Evolutionary conservation across 345 rosid genomes (phyloP).

Genomic region (Hibiscus trionum): DNA sequence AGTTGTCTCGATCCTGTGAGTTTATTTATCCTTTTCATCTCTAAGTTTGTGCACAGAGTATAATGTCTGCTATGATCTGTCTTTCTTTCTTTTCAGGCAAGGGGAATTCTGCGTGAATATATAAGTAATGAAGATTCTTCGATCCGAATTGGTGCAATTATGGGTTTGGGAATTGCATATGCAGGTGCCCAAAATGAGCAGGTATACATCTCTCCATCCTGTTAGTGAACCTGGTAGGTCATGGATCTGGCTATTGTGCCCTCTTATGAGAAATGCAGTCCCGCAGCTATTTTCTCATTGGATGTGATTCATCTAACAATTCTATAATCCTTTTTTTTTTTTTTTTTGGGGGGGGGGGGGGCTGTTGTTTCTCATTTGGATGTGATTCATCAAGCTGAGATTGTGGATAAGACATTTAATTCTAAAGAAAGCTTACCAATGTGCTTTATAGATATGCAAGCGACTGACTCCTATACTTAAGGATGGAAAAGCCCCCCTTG

Average conservation of each 20-base stretch:
- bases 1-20: conserved; percentile 91
- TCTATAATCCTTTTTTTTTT: no score
- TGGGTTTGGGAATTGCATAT: conserved; percentile 92
- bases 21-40: conserved; percentile 4
- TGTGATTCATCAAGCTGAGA: no score
- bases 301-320: no score
- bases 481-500: conserved; percentile 70
- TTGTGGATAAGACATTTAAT: no score
- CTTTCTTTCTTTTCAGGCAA: conserved; percentile 42
- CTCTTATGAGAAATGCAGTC: no score
- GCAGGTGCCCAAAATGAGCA: conserved; percentile 80
- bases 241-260: no score
- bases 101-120: conserved; percentile 66
- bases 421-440: conserved; percentile 11
- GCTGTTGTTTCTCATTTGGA: no score
- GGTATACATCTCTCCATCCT: conserved; percentile 21
- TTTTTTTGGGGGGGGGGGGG: no score
- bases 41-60: not conserved
- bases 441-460: conserved; percentile 46
- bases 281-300: no score
- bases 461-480: conserved; percentile 56
- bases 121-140: conserved; percentile 64
- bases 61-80: not conserved
- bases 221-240: not conserved
- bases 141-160: conserved; percentile 81